These are phyloP conservation scores for Endocarpon pusillum DNA, from an alignment of 495 filamentous ascomycete genomes.

Conservation along the genomic window DNA sequence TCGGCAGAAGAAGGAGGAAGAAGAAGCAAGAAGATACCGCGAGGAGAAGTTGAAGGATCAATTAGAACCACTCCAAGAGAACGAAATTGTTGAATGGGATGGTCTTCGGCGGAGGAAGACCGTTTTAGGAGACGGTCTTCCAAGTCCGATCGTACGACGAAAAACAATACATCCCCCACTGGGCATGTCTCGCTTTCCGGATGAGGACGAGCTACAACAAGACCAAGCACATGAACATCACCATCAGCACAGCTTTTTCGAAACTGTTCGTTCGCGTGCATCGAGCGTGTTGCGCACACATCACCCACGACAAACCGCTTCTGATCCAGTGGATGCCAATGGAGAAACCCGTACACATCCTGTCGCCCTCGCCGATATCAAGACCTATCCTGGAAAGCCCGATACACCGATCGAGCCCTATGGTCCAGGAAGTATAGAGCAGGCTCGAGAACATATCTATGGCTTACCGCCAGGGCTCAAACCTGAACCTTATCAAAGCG, in stretches of 20 bases:
- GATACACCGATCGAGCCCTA: not conserved
- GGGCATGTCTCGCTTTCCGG: slow-evolving; percentile 73
- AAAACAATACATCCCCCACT: slow-evolving; percentile 60
- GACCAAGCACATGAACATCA: slow-evolving; percentile 15
- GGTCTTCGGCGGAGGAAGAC: slow-evolving; percentile 75
- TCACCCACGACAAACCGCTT: too few species aligned
- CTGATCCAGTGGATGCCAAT: slow-evolving; percentile 17
- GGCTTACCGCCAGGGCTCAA: slow-evolving; percentile 9
- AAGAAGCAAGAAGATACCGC: slow-evolving; percentile 63
- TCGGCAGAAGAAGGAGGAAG: slow-evolving; percentile 59
- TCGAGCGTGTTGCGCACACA: slow-evolving; percentile 20
- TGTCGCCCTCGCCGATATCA: slow-evolving; percentile 41
- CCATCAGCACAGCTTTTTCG: slow-evolving; percentile 26
- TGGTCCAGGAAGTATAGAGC: not conserved
- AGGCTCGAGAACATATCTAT: slow-evolving; percentile 8
- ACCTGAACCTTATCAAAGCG: not conserved
- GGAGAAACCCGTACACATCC: slow-evolving; percentile 24
- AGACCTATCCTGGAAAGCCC: slow-evolving; percentile 33
- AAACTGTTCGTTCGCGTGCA: slow-evolving; percentile 38
- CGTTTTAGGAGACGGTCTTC: slow-evolving; percentile 32
- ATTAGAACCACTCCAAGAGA: slow-evolving; percentile 57
- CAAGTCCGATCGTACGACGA: slow-evolving; percentile 20
- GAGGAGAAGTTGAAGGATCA: slow-evolving; percentile 57
- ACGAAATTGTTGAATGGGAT: slow-evolving; percentile 81
- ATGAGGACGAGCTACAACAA: slow-evolving; percentile 22